Evolutionary conservation across 1,284 basidiomycete species (phyloP).

Genomic region (Xerocomus minutiporus): DNA sequence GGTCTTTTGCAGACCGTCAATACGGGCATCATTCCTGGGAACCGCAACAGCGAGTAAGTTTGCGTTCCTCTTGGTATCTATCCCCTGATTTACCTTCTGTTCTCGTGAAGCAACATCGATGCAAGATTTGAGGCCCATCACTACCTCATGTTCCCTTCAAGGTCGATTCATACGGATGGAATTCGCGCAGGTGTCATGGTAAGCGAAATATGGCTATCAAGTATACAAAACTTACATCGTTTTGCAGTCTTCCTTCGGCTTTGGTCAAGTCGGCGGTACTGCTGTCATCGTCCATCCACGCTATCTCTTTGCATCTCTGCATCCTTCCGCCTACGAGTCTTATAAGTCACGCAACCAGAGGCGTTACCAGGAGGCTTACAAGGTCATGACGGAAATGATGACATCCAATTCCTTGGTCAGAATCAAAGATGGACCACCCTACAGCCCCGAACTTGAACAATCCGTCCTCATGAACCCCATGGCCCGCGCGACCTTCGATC

Average conservation of each 20-base stretch:
- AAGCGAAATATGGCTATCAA: constrained; percentile 16
- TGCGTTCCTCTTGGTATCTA: constrained; percentile 19
- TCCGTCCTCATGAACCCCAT: constrained; percentile 90
- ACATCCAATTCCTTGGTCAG: constrained; percentile 89
- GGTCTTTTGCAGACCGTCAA: constrained; percentile 87
- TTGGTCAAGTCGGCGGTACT: constrained; percentile 97
- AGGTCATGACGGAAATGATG: constrained; percentile 94
- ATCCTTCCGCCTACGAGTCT: constrained; percentile 65
- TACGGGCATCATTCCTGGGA: constrained; percentile 91
- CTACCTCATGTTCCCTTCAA: constrained; percentile 95
- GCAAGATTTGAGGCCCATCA: constrained; percentile 87
- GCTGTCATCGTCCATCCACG: constrained; percentile 87
- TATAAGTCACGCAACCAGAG: constrained; percentile 71
- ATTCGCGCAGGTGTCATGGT: constrained; percentile 89
- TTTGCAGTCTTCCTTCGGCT: constrained; percentile 88
- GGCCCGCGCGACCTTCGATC: constrained; percentile 79
- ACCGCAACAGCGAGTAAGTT: constrained; percentile 88
- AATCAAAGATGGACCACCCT: constrained; percentile 95
- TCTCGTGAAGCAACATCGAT: constrained; percentile 74
- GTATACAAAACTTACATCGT: background rate
- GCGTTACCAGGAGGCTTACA: constrained; percentile 79
- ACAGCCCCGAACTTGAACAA: constrained; percentile 81
- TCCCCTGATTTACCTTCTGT: constrained; percentile 6
- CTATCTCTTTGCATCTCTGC: constrained; percentile 82
- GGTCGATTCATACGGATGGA: constrained; percentile 89